A percentile compares a stretch with the other conserved stretches of the same genome.
These are phyloP conservation scores for Fonsecaea pugnacius DNA, from an alignment of 2,329 filamentous ascomycete genomes.

Conservation along the genomic window DNA sequence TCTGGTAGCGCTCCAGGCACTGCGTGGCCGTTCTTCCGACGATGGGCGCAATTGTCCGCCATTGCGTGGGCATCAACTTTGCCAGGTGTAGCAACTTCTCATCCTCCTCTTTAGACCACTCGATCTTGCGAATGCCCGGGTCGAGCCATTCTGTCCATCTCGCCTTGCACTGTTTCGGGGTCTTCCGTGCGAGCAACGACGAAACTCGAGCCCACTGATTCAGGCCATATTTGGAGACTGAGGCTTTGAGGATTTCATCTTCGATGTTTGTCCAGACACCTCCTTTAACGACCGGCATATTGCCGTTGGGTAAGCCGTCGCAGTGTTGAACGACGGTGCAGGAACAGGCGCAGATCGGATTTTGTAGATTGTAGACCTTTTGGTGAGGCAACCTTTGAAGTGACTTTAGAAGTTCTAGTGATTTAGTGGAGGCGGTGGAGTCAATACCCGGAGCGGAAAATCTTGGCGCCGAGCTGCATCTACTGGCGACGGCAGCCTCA, in stretches of 20 bases:
- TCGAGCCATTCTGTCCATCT: slow-evolving; percentile 99
- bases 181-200: slow-evolving; percentile 94
- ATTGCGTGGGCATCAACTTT: slow-evolving; percentile 98
- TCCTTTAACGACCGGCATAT: slow-evolving; percentile 69
- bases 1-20: slow-evolving; percentile 95
- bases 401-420: not conserved
- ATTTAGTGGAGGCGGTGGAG: slow-evolving; percentile 2
- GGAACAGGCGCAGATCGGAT: not conserved
- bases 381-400: slow-evolving; percentile 15
- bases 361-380: not conserved
- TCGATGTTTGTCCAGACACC: slow-evolving; percentile 73
- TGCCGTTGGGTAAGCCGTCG: slow-evolving; percentile 31
- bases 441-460: slow-evolving; percentile 13
- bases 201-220: slow-evolving; percentile 99
- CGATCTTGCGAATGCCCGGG: slow-evolving; percentile 95
- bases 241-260: slow-evolving; percentile 97
- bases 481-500: too few relatives aligned
- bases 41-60: slow-evolving; percentile 96
- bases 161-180: slow-evolving; percentile 98
- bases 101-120: slow-evolving; percentile 98
- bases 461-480: slow-evolving; percentile 5
- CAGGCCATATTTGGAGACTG: slow-evolving; percentile 90
- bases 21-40: slow-evolving; percentile 96
- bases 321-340: not conserved
- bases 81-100: slow-evolving; percentile 95